Conservation (phyloP, 2,329 filamentous ascomycete species). For the Colletotrichum shisoi region DNA sequence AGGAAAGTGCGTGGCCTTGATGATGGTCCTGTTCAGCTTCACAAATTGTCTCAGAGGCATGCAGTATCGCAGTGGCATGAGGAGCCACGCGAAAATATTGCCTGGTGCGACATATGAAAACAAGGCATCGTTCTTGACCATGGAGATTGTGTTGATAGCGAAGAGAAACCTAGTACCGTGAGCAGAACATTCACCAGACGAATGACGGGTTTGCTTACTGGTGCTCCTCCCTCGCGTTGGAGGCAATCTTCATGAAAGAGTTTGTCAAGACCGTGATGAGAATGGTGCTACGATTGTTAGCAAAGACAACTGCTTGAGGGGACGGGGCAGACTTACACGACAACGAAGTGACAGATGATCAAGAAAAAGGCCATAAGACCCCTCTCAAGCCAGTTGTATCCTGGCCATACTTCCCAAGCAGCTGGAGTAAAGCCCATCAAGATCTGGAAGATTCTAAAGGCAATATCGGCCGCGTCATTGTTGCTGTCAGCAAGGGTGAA, state of each 20-base stretch:
- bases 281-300: constrained; percentile 68
- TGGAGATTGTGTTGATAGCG: constrained; percentile 94
- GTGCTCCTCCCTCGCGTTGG: constrained; percentile 92
- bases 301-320: background rate
- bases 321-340: constrained; percentile 65
- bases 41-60: constrained; percentile 85
- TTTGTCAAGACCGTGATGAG: constrained; percentile 95
- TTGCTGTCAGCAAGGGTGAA: constrained; percentile 82
- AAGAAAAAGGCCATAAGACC: constrained; percentile 80
- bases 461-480: constrained; percentile 75
- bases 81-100: constrained; percentile 88
- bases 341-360: constrained; percentile 93
- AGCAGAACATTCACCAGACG: constrained; percentile 14
- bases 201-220: constrained; percentile 55
- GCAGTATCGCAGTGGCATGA: constrained; percentile 81
- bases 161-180: constrained; percentile 73
- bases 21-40: constrained; percentile 84
- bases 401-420: constrained; percentile 87
- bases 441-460: constrained; percentile 91
- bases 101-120: constrained; percentile 93
- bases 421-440: constrained; percentile 96
- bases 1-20: constrained; percentile 90
- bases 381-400: constrained; percentile 81
- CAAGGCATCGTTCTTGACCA: constrained; percentile 96
- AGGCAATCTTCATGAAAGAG: constrained; percentile 93